These are phyloP conservation scores for Phytopythium mirpurense DNA, from an alignment of 352 stramenopile genomes.

Conservation along the genomic window DNA sequence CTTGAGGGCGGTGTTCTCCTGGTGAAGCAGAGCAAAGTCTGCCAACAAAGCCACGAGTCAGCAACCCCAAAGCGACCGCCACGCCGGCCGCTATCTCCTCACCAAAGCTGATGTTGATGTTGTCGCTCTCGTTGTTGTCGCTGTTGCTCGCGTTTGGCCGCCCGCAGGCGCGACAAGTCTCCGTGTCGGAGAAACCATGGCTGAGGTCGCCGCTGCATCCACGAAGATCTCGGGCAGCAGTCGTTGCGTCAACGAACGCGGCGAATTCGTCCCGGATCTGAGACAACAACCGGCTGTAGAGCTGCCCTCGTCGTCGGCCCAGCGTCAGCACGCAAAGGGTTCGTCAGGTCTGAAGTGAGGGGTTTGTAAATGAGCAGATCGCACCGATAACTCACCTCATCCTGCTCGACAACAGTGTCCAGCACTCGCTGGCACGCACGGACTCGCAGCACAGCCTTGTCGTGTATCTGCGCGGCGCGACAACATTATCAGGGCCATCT, in stretches of 20 bases:
- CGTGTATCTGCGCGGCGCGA: conserved; percentile 29
- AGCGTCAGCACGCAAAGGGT: too few relatives aligned
- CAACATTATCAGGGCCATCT: not conserved
- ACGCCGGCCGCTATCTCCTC: too few relatives aligned
- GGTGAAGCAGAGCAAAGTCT: conserved; percentile 42
- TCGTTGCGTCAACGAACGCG: conserved; percentile 32
- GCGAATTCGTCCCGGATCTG: conserved; percentile 63
- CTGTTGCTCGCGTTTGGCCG: not conserved
- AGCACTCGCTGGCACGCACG: conserved; percentile 45
- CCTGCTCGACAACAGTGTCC: conserved; percentile 46
- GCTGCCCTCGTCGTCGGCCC: conserved; percentile 25
- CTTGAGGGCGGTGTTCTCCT: conserved; percentile 56
- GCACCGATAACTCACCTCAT: conserved; percentile 29
- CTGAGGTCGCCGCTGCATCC: conserved; percentile 2
- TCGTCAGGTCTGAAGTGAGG: too few relatives aligned
- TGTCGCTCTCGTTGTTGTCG: conserved; percentile 6
- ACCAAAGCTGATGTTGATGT: conserved; percentile 8
- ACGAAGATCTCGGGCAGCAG: not conserved
- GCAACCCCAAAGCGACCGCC: too few relatives aligned
- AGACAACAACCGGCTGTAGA: conserved; percentile 42
- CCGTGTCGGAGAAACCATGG: not conserved
- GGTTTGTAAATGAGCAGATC: too few relatives aligned
- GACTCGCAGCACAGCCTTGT: conserved; percentile 44
- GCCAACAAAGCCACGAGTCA: not conserved
- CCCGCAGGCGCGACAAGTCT: conserved; percentile 15